These are phyloP conservation scores for Verticillium klebahnii DNA, from an alignment of 2,329 filamentous ascomycete species.

Conservation along the genomic window DNA sequence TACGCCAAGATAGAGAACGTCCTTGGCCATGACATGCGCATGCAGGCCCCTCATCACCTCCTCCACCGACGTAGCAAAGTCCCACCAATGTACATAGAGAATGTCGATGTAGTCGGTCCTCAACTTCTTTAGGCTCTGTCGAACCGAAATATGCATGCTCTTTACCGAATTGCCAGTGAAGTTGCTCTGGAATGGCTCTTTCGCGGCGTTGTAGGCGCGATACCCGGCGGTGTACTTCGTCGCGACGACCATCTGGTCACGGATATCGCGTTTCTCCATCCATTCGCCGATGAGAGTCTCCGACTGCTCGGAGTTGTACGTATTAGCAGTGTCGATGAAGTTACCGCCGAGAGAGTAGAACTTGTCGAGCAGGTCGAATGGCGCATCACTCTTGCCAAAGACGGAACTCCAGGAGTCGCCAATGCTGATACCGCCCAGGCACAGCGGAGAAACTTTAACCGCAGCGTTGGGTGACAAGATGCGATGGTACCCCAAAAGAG, in stretches of 20 bases:
- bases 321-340: conserved; percentile 61
- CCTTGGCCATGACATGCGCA: conserved; percentile 30
- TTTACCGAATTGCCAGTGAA: conserved; percentile 35
- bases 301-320: conserved; percentile 52
- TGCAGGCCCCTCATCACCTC: conserved; percentile 37
- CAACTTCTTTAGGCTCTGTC: conserved; percentile 38
- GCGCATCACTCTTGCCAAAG: conserved; percentile 24
- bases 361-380: conserved; percentile 53
- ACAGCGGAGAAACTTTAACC: conserved; percentile 17
- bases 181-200: conserved; percentile 31
- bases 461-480: conserved; percentile 15
- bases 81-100: conserved; percentile 39
- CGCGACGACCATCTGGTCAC: conserved; percentile 49
- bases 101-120: conserved; percentile 37
- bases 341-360: conserved; percentile 56
- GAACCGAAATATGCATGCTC: conserved; percentile 34
- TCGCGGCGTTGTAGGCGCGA: conserved; percentile 28
- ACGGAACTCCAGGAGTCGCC: conserved; percentile 15
- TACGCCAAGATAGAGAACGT: conserved; percentile 34
- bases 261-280: conserved; percentile 40
- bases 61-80: conserved; percentile 31
- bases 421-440: conserved; percentile 19
- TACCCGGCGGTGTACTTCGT: conserved; percentile 52
- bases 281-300: conserved; percentile 56
- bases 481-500: conserved; percentile 16